Conservation (phyloP, 176 grass and related monocot genomes). For the Aegilops longissima region DNA sequence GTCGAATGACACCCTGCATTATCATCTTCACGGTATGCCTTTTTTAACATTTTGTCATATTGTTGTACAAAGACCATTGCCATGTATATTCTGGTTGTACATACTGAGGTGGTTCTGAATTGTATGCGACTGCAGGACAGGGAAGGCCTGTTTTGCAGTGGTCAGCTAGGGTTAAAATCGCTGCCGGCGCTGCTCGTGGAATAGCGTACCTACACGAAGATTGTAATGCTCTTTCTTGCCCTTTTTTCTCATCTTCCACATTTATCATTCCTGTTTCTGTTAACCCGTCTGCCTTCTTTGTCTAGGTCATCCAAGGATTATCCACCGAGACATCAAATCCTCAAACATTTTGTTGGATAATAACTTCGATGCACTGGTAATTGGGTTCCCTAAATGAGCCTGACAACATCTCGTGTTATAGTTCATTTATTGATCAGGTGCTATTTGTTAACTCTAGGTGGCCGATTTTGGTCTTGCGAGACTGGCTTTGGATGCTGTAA, state of each 20-base stretch:
- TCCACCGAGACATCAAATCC: conserved; percentile 95
- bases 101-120: neutral
- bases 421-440: conserved; percentile 4
- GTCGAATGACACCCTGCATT: conserved; percentile 74
- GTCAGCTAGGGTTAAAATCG: conserved; percentile 69
- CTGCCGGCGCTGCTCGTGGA: conserved; percentile 81
- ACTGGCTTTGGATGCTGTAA: conserved; percentile 77
- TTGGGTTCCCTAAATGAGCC: neutral
- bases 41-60: neutral
- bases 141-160: conserved; percentile 71
- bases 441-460: conserved; percentile 50
- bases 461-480: conserved; percentile 97
- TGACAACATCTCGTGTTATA: neutral
- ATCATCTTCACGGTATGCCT: conserved; percentile 79
- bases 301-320: conserved; percentile 86
- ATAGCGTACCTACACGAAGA: conserved; percentile 96
- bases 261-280: neutral
- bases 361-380: conserved; percentile 90
- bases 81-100: neutral
- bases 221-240: conserved; percentile 55
- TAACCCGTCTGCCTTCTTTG: neutral
- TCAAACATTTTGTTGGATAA: conserved; percentile 97
- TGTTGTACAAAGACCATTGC: neutral
- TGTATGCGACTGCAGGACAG: conserved; percentile 34
- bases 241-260: neutral